Conservation (phyloP, 2,329 filamentous ascomycete genomes). For the Botrytis sinoallii region DNA sequence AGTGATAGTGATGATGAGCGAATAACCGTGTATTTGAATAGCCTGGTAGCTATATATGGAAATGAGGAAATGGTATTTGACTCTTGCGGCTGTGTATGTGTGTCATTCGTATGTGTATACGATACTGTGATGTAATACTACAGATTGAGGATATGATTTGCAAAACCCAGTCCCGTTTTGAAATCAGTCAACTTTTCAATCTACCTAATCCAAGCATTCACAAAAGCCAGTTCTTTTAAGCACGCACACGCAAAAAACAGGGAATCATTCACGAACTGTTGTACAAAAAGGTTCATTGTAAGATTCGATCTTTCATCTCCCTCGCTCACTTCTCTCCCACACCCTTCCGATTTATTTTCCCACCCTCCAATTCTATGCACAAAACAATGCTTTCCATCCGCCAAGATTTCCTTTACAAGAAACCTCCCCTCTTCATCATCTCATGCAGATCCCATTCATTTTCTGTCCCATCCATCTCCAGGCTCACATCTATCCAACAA, state of each 20-base stretch:
- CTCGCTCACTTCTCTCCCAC: neutral
- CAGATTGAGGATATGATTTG: neutral
- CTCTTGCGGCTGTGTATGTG: neutral
- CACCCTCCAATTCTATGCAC: constrained; percentile 12
- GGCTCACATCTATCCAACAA: constrained; percentile 9
- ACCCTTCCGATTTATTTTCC: neutral
- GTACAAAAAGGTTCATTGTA: constrained; percentile 11
- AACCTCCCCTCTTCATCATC: neutral
- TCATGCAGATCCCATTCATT: neutral
- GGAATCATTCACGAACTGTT: neutral
- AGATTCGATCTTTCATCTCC: neutral
- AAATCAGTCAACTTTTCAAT: neutral
- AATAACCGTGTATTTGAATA: neutral
- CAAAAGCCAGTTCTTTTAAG: neutral
- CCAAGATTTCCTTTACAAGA: neutral
- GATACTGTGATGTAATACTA: neutral
- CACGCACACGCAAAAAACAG: neutral
- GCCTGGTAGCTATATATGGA: neutral
- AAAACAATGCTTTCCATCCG: neutral
- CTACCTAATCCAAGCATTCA: neutral
- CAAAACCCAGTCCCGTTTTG: neutral
- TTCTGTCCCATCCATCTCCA: neutral
- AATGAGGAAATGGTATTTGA: neutral
- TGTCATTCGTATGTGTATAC: neutral
- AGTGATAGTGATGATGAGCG: neutral